Base-by-base conservation (phyloP, 2,329 filamentous ascomycete species). In the Fusarium caatingaense region DNA sequence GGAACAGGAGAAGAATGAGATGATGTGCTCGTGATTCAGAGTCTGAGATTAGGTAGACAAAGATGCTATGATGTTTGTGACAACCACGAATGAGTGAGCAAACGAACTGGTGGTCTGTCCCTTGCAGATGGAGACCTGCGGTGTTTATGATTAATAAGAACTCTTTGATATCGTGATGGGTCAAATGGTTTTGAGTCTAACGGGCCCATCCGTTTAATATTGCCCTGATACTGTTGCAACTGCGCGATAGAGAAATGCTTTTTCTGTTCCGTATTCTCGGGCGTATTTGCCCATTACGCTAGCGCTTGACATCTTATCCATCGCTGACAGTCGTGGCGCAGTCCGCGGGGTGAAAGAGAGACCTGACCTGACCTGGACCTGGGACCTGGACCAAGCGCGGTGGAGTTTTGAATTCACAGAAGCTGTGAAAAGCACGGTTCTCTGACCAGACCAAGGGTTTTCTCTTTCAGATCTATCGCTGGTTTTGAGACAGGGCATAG, bases 321-420 rank as follows among this genome's bases (percentile, higher is more conserved):
- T 63, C 69, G 57, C 60, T 67, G 56, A 69, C 62, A 67, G 48
- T 59, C 66, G 72, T 73, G 72, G 72, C 72, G 72, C 69, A 74
- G 72, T 55, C 56, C 58, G 56, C 54, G 51, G 30, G 41, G 54
- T 45, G 62, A 23, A 28, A 34, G 28, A 42, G 47, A 45, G 28
- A 28, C 48, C 25, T n/a, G 48, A 32, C 30, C 30, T 30, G 28
- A 27, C 23, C 23, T 25, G 23, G 47, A 32, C 30, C 30, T 30
- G 28, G 48, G 23, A 18, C 32, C 37, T 42, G 49, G 30, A 53
- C 46, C 23, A 50, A 64, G 50, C 57, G 45, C n/a, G 34, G 65
- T 73, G 71, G 71, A 68, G 61, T 44, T 40, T 45, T 63, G 57
- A 53, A 64, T 60, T 60, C 55, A 53, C 60, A 60, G 40, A 20